Evolutionary conservation across 2,329 filamentous ascomycete species (phyloP).

Genomic region (Ramichloridium luteum): DNA sequence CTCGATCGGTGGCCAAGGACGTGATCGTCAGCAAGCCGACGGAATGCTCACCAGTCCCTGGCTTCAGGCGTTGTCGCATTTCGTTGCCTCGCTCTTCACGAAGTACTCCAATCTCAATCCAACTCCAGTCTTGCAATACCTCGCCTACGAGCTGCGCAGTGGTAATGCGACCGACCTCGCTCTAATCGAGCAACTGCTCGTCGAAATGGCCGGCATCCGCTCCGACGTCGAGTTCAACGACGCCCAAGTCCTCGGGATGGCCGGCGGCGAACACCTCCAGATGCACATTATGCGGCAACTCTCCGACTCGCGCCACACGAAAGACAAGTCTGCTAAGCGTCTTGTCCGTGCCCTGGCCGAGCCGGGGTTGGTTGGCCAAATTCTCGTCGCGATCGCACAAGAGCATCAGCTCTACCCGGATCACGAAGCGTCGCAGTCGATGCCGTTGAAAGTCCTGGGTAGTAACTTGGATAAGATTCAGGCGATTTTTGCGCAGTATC

Average conservation of each 20-base stretch:
- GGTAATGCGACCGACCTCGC: conserved; percentile 86
- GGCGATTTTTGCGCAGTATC: conserved; percentile 70
- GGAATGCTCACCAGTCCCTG: conserved; percentile 76
- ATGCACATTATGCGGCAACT: conserved; percentile 69
- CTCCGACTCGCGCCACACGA: conserved; percentile 66
- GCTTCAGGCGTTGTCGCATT: conserved; percentile 80
- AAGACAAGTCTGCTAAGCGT: conserved; percentile 54
- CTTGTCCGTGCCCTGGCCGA: conserved; percentile 69
- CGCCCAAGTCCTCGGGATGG: conserved; percentile 73
- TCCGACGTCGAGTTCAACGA: conserved; percentile 82
- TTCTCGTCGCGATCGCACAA: conserved; percentile 83
- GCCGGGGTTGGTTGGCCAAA: conserved; percentile 62
- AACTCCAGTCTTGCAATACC: conserved; percentile 76
- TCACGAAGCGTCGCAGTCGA: conserved; percentile 54
- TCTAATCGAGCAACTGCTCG: conserved; percentile 79
- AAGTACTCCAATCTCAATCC: conserved; percentile 75
- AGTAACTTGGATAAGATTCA: conserved; percentile 86
- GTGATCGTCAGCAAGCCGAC: conserved; percentile 49
- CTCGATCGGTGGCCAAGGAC: conserved; percentile 45
- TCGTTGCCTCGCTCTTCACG: conserved; percentile 80
- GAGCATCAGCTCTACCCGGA: conserved; percentile 70
- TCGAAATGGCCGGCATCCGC: conserved; percentile 86
- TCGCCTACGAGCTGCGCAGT: conserved; percentile 66
- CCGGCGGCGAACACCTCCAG: conserved; percentile 68
- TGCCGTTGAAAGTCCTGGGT: conserved; percentile 78